Evolutionary conservation across 768 basidiomycete genomes (phyloP).

Genomic region (Tulasnella sp.): DNA sequence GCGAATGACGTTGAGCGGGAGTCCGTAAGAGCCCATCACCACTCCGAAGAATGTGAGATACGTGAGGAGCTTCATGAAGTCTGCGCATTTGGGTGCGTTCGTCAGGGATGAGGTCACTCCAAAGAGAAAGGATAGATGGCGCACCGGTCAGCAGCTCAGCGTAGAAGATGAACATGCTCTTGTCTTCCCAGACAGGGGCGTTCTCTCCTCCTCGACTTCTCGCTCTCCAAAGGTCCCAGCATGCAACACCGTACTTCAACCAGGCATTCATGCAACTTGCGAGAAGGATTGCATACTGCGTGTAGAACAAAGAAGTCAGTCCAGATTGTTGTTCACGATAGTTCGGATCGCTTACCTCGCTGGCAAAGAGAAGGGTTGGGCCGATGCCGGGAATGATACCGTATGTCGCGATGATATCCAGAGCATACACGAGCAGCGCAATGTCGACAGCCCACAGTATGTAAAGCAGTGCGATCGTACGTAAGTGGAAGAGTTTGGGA

Average conservation of each 20-base stretch:
- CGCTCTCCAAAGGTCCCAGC: slow-evolving; percentile 73
- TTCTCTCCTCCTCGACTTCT: slow-evolving; percentile 67
- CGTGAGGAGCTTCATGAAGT: slow-evolving; percentile 85
- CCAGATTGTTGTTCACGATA: no score
- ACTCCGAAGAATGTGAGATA: slow-evolving; percentile 91
- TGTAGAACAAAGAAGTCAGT: not conserved
- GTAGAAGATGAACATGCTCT: slow-evolving; percentile 95
- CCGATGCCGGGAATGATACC: slow-evolving; percentile 59
- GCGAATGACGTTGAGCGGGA: slow-evolving; percentile 92
- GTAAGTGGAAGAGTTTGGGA: slow-evolving; percentile 68
- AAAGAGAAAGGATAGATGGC: slow-evolving; percentile 19
- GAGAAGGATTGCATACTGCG: slow-evolving; percentile 78
- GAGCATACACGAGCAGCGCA: slow-evolving; percentile 65
- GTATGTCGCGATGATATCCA: slow-evolving; percentile 48
- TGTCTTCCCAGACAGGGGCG: slow-evolving; percentile 91
- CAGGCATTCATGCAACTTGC: slow-evolving; percentile 68
- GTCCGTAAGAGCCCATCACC: slow-evolving; percentile 87
- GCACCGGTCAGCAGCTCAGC: slow-evolving; percentile 82
- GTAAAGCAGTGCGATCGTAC: slow-evolving; percentile 62
- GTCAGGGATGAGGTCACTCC: not conserved
- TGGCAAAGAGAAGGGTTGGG: slow-evolving; percentile 90
- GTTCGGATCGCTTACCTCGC: slow-evolving; percentile 49
- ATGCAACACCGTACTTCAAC: slow-evolving; percentile 70
- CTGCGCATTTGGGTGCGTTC: slow-evolving; percentile 30
- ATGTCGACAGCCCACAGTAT: slow-evolving; percentile 67